phyloP scores from a whole-genome alignment of 495 filamentous ascomycete genomes.

The Penicillium arizonense region DNA sequence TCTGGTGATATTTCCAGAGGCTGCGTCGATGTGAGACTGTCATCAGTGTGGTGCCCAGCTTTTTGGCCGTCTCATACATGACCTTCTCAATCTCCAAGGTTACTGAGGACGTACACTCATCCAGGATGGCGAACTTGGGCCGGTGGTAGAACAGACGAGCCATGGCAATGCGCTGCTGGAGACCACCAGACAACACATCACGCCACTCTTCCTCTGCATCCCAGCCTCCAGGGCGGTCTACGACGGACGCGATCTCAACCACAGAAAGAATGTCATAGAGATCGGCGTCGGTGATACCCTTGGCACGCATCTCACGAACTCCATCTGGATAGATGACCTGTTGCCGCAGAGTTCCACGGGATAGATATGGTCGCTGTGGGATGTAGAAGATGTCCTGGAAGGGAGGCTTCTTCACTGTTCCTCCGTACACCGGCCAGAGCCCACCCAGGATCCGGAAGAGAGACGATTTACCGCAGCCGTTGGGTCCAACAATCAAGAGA shows the following conservation, averaged over 20 bases:
- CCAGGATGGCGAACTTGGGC: slow-evolving; percentile 86
- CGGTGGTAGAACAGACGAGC: slow-evolving; percentile 93
- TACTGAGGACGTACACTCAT: slow-evolving; percentile 93
- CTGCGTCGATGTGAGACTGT: slow-evolving; percentile 89
- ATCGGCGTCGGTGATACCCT: slow-evolving; percentile 80
- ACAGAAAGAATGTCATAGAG: slow-evolving; percentile 71
- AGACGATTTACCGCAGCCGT: slow-evolving; percentile 94
- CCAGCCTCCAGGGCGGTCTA: slow-evolving; percentile 80
- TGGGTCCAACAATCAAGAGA: slow-evolving; percentile 91
- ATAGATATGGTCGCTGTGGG: slow-evolving; percentile 91
- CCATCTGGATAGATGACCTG: slow-evolving; percentile 96
- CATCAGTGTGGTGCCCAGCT: slow-evolving; percentile 88
- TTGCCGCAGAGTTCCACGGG: slow-evolving; percentile 82
- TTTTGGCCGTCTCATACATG: slow-evolving; percentile 97
- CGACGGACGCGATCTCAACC: slow-evolving; percentile 80
- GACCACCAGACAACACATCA: slow-evolving; percentile 81
- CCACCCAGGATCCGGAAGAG: slow-evolving; percentile 95
- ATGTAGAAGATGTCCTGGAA: slow-evolving; percentile 97
- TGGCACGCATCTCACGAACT: slow-evolving; percentile 80
- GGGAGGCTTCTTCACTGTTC: slow-evolving; percentile 83
- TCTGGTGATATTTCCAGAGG: slow-evolving; percentile 93
- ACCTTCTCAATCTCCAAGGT: slow-evolving; percentile 90
- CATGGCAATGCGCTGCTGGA: slow-evolving; percentile 98
- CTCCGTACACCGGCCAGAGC: slow-evolving; percentile 98
- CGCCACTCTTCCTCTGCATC: slow-evolving; percentile 97